phyloP scores from a whole-genome alignment of 2,329 filamentous ascomycete species.

The Domatiomyces globalis region DNA sequence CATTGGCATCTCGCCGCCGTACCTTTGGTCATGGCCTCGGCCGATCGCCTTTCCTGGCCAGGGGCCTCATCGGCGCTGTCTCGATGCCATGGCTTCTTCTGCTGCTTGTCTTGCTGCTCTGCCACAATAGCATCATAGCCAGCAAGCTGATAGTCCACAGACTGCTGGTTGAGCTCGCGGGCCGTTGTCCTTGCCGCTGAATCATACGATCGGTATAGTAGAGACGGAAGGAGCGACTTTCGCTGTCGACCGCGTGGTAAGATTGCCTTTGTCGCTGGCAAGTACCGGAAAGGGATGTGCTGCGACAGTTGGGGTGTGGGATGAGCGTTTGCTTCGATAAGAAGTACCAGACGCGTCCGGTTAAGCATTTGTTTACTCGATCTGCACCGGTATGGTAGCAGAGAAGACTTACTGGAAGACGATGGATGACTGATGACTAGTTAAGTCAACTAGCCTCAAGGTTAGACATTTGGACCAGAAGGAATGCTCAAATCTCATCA shows the following conservation, averaged over 20 bases:
- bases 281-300: background rate
- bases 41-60: conserved; percentile 36
- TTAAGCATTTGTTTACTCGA: background rate
- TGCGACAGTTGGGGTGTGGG: background rate
- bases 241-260: background rate
- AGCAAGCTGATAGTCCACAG: conserved; percentile 13
- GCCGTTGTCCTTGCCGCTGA: background rate
- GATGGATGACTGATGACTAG: too few species aligned
- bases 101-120: conserved; percentile 34
- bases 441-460: background rate
- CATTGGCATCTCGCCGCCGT: conserved; percentile 7
- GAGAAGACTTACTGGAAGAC: background rate
- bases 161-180: conserved; percentile 17
- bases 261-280: background rate
- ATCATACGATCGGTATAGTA: background rate
- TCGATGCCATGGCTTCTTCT: conserved; percentile 52
- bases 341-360: background rate
- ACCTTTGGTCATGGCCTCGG: conserved; percentile 53
- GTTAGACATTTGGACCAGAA: background rate
- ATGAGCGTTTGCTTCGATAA: background rate
- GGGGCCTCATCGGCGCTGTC: conserved; percentile 47
- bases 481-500: background rate
- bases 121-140: conserved; percentile 21
- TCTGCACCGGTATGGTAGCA: background rate
- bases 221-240: background rate